A percentile compares a stretch with the other conserved stretches of the same genome.
Conservation (phyloP, 2,329 filamentous ascomycete species). For the Bipolaris cookei region DNA sequence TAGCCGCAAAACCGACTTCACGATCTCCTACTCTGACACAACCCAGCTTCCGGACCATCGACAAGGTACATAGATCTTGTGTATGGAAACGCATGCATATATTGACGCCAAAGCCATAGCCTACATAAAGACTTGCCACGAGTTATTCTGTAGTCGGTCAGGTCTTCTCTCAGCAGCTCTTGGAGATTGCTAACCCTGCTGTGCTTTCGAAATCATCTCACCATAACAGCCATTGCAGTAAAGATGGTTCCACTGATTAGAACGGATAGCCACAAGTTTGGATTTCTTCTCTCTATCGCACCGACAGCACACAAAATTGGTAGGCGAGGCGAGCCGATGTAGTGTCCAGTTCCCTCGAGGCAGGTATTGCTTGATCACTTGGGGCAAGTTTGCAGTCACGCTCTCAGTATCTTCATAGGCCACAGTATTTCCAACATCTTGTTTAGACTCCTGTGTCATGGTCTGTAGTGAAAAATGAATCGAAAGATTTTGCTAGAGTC, state of each 20-base stretch:
- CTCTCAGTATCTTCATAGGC: background rate
- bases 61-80: background rate
- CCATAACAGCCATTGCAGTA: constrained; percentile 17
- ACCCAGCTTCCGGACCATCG: background rate
- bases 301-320: constrained; percentile 6
- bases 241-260: constrained; percentile 11
- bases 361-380: constrained; percentile 5
- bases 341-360: constrained; percentile 12
- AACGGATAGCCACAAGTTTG: constrained; percentile 10
- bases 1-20: background rate
- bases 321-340: constrained; percentile 7
- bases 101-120: background rate
- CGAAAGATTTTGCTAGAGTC: background rate
- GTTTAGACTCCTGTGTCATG: background rate
- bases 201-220: constrained; percentile 7
- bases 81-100: background rate
- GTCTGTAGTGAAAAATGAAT: background rate
- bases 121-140: too few relatives aligned
- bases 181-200: background rate
- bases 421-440: background rate
- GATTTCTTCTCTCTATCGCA: constrained; percentile 17
- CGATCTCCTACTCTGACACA: background rate
- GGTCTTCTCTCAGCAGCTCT: background rate
- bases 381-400: background rate
- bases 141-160: background rate